These are phyloP conservation scores for Xylaria sp. DNA, from an alignment of 2,329 filamentous ascomycete genomes.

Conservation along the genomic window DNA sequence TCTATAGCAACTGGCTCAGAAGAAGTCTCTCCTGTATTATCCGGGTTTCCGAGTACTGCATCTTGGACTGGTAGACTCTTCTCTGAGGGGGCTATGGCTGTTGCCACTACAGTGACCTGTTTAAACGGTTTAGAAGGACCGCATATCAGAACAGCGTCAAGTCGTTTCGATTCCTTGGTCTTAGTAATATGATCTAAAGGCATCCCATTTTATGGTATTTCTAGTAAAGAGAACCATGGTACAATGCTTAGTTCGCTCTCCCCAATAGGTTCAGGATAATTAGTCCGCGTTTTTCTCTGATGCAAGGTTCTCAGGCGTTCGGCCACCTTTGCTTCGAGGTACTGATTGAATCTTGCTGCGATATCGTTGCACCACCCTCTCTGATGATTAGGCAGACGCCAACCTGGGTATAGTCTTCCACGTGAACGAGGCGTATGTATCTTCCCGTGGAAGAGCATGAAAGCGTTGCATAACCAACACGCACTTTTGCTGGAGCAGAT, in stretches of 20 bases:
- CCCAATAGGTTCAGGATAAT: slow-evolving; percentile 21
- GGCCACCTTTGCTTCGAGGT: slow-evolving; percentile 8
- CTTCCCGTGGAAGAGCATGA: slow-evolving; percentile 50
- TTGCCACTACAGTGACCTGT: background rate
- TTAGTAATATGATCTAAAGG: background rate
- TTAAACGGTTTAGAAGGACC: background rate
- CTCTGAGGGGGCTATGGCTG: background rate
- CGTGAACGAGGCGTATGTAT: slow-evolving; percentile 51
- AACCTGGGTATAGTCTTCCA: slow-evolving; percentile 51
- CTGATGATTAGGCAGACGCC: slow-evolving; percentile 47
- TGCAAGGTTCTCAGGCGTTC: slow-evolving; percentile 25
- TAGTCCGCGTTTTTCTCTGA: background rate
- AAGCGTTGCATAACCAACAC: slow-evolving; percentile 57
- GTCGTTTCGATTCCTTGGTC: background rate
- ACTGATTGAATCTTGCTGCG: slow-evolving; percentile 19
- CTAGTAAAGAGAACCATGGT: slow-evolving; percentile 1
- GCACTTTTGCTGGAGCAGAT: slow-evolving; percentile 57
- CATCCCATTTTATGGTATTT: background rate
- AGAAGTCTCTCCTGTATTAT: background rate
- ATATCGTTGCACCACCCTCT: slow-evolving; percentile 2
- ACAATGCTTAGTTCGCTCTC: slow-evolving; percentile 28
- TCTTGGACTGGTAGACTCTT: background rate
- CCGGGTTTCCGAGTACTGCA: background rate
- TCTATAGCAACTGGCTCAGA: background rate
- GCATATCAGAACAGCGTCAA: background rate